Conservation (phyloP, 2,329 filamentous ascomycete species). For the Trichoderma lentiforme region DNA sequence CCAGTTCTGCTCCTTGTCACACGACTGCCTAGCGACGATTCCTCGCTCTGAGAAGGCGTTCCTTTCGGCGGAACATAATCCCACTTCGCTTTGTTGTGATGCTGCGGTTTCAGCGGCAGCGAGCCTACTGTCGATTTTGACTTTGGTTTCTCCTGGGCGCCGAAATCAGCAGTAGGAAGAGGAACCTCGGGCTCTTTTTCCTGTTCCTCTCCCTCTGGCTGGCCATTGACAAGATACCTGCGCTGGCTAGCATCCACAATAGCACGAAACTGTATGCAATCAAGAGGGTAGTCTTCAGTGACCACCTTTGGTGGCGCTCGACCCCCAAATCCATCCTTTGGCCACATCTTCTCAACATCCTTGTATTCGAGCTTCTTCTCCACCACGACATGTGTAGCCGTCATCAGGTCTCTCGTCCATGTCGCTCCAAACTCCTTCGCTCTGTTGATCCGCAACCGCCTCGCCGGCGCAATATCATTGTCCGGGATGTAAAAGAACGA, state of each 20-base stretch:
- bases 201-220: conserved; percentile 21
- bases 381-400: conserved; percentile 75
- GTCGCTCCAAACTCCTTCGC: conserved; percentile 70
- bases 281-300: conserved; percentile 64
- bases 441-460: conserved; percentile 70
- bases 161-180: not conserved
- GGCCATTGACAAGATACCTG: conserved; percentile 58
- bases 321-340: conserved; percentile 19
- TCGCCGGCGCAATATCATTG: conserved; percentile 64
- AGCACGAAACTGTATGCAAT: conserved; percentile 59
- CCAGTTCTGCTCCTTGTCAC: not conserved
- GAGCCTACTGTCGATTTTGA: conserved; percentile 34
- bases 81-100: conserved; percentile 36
- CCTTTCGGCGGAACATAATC: conserved; percentile 37
- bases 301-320: conserved; percentile 52
- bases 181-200: not conserved
- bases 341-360: conserved; percentile 54
- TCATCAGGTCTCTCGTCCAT: conserved; percentile 59
- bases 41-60: conserved; percentile 37
- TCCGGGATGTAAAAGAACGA: conserved; percentile 78
- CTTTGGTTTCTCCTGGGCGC: not conserved
- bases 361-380: conserved; percentile 65
- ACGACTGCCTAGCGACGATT: conserved; percentile 27
- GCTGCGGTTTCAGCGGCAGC: conserved; percentile 48
- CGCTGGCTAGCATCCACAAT: conserved; percentile 57